Conservation (phyloP, 371 early-diverging fungal species). For the Zychaea mexicana region DNA sequence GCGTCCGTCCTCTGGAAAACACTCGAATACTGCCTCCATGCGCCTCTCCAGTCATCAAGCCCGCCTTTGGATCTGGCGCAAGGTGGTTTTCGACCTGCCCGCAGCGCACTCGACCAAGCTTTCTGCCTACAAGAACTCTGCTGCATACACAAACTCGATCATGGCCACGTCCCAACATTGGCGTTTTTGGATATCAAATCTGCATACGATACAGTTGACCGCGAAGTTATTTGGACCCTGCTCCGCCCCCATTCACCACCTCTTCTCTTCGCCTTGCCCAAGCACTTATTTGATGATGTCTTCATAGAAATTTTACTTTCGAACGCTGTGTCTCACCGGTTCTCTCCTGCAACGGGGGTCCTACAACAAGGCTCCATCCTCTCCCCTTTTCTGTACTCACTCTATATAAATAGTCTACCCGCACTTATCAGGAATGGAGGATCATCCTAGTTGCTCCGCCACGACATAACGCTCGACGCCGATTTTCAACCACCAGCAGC, state of each 20-base stretch:
- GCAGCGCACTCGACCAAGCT: slow-evolving; percentile 8
- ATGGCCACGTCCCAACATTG: slow-evolving; percentile 2
- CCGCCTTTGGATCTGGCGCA: slow-evolving; percentile 21
- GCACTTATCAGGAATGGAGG: not conserved
- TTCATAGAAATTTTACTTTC: not conserved
- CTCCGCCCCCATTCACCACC: not conserved
- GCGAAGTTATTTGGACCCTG: slow-evolving; percentile 14
- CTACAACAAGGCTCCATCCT: slow-evolving; percentile 31
- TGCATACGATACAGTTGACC: slow-evolving; percentile 21
- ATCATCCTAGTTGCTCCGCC: not conserved
- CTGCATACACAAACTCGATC: not conserved
- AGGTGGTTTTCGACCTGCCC: slow-evolving; percentile 29
- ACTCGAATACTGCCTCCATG: slow-evolving; percentile 10
- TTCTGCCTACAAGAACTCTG: slow-evolving; percentile 5
- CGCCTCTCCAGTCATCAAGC: not conserved
- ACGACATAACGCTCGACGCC: slow-evolving; percentile 8
- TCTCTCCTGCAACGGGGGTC: slow-evolving; percentile 16
- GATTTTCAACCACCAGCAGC: no score
- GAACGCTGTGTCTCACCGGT: slow-evolving; percentile 4
- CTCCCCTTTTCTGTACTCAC: slow-evolving; percentile 26
- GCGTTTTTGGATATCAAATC: slow-evolving; percentile 26
- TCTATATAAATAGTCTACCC: slow-evolving; percentile 24
- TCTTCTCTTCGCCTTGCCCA: not conserved
- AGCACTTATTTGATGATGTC: slow-evolving; percentile 16
- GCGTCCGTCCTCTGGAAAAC: slow-evolving; percentile 16